Percentiles rank a stretch among this genome's conserved stretches.
phyloP scores from a whole-genome alignment of 768 basidiomycete genomes.

The Hypholoma fasciculare region DNA sequence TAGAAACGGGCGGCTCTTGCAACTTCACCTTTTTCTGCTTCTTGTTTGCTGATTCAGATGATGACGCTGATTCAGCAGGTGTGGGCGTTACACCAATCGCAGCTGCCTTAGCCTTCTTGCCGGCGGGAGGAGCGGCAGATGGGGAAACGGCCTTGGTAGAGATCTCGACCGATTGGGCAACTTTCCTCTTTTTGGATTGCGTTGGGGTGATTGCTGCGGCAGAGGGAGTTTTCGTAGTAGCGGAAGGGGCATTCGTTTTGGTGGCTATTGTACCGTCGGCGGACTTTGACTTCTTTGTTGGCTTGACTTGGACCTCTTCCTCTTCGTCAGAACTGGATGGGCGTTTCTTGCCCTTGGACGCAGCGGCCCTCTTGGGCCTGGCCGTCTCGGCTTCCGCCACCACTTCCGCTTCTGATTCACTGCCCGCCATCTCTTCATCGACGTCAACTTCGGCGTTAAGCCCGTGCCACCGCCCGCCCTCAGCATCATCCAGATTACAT shows the following conservation, averaged over 20 bases:
- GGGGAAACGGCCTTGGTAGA: constrained; percentile 7
- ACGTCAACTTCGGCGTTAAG: constrained; percentile 28
- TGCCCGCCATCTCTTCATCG: constrained; percentile 21
- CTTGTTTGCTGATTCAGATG: constrained; percentile 11
- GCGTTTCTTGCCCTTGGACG: constrained; percentile 34
- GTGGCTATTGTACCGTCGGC: constrained; percentile 14
- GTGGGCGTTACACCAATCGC: not conserved
- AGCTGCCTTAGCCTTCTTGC: constrained; percentile 16
- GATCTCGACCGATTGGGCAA: constrained; percentile 6
- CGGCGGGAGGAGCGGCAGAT: constrained; percentile 3
- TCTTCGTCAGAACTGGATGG: constrained; percentile 36
- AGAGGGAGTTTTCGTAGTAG: constrained; percentile 16
- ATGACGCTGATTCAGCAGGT: constrained; percentile 1
- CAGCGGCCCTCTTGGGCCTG: constrained; percentile 14
- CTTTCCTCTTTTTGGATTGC: constrained; percentile 18
- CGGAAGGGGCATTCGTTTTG: constrained; percentile 9
- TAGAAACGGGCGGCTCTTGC: not conserved
- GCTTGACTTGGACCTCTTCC: constrained; percentile 36
- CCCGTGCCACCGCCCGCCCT: constrained; percentile 63
- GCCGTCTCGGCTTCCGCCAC: constrained; percentile 3
- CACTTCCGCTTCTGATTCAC: constrained; percentile 22
- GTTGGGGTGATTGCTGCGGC: constrained; percentile 10
- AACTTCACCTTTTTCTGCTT: constrained; percentile 10
- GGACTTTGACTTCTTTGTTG: constrained; percentile 46
- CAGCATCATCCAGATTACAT: constrained; percentile 63